phyloP scores from a whole-genome alignment of 176 grass and related monocot species.

The Zoysia pacifica region DNA sequence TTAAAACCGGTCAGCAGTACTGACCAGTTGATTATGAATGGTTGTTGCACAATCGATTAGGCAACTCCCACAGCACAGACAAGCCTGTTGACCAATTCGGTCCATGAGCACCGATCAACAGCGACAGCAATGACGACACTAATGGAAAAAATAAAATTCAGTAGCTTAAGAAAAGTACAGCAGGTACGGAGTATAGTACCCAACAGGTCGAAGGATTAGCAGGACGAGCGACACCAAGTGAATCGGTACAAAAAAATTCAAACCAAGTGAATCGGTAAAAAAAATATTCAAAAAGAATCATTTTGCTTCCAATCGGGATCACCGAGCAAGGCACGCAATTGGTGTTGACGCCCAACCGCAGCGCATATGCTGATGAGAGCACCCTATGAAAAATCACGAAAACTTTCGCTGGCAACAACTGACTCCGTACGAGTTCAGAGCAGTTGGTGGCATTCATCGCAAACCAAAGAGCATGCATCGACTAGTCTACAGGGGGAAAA shows the following conservation, averaged over 20 bases:
- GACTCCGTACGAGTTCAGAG: too few relatives aligned
- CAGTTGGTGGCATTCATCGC: too few relatives aligned
- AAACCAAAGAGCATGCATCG: too few relatives aligned
- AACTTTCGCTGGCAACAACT: not conserved
- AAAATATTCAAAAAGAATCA: too few relatives aligned
- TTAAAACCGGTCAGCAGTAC: not conserved
- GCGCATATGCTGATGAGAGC: not conserved
- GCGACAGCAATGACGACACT: not conserved
- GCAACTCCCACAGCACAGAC: not conserved
- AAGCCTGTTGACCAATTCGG: not conserved
- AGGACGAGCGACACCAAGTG: not conserved
- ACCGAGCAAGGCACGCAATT: too few relatives aligned
- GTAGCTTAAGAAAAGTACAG: not conserved
- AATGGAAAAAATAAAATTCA: not conserved
- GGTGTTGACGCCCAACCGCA: not conserved
- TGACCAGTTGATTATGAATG: conserved; percentile 3
- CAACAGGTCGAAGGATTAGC: not conserved
- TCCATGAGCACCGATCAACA: not conserved
- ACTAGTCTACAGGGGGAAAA: not conserved
- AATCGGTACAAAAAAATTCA: not conserved
- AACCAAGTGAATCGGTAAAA: too few relatives aligned
- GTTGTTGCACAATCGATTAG: conserved; percentile 25
- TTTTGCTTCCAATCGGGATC: too few relatives aligned
- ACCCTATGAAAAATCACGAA: not conserved
- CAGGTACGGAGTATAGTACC: not conserved